Base-by-base conservation (phyloP, 805 yeast species). In the Metschnikowia henanensis region DNA sequence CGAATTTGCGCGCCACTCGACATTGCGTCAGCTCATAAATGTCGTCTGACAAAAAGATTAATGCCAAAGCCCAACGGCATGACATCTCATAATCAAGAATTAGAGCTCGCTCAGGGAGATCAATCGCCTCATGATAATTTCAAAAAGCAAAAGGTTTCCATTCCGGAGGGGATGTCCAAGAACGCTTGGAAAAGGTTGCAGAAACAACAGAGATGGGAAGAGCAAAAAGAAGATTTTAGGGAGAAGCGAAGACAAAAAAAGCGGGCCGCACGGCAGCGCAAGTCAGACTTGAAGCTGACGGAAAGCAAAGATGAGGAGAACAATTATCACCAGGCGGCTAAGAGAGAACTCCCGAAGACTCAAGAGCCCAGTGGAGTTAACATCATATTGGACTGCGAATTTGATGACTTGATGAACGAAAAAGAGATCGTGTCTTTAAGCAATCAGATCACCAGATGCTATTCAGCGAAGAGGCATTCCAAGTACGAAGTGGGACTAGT, bases 121-220 rank as follows among this genome's bases (percentile, higher is more conserved):
- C 33, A 19, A 18, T 10, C 35, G 15, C 6, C 5, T 10, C 29
- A 39, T 39, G 37, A 20, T 4, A 13, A 19, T n/a, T 12, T 20
- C 15, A 52, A 52, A 19, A 45, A 55, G 30, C 56, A 52, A 30
- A 52, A 49, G 35, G 40, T 50, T 22, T 50, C 50, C 21, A 72
- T 82, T 7, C 97, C 97, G 2, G 90, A 81, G 45, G 97, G 96
- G 5, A 84, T 92, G 87, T 82, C 95, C 23, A 88, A 86, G 58
- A 76, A 78, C 13, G 91, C 86, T 45, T 92, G 89, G 86, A 92
- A 92, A 63, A 82, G 82, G 55, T 72, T 76, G 46, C 79, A 83
- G 56, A 81, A 76, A 53, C 73, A 63, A 47, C 70, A 75, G 54
- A 68, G 69, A 48, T 81, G 84, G 75, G 89, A 81, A 35, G 84